A percentile compares a stretch with the other conserved stretches of the same genome.
phyloP scores from a whole-genome alignment of 1,284 basidiomycete species.

The Vanrija sp. region DNA sequence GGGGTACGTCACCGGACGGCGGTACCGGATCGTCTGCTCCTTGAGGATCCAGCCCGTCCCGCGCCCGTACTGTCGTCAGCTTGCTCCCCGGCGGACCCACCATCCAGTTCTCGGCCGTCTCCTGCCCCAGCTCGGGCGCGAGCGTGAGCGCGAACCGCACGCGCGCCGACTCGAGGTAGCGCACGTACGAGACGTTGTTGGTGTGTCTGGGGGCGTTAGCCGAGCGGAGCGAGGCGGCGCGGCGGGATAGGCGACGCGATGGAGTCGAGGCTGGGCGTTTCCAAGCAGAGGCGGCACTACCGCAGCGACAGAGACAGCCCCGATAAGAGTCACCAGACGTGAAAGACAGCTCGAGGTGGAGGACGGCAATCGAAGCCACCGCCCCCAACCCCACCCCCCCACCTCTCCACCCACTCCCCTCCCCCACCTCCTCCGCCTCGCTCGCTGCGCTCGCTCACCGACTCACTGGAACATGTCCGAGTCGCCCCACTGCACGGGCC shows the following conservation, averaged over 20 bases:
- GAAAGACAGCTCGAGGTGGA: no score
- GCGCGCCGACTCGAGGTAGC: slow-evolving; percentile 43
- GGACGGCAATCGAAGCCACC: no score
- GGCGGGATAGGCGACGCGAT: neutral
- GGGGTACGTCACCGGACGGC: slow-evolving; percentile 44
- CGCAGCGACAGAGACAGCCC: no score
- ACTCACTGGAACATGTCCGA: slow-evolving; percentile 41
- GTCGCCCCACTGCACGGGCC: slow-evolving; percentile 44
- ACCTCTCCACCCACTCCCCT: neutral
- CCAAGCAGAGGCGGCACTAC: no score
- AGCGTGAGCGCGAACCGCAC: slow-evolving; percentile 35
- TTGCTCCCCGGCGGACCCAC: neutral
- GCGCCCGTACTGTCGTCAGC: slow-evolving; percentile 27
- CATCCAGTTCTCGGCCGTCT: slow-evolving; percentile 10
- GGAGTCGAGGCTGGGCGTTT: no score
- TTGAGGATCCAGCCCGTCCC: slow-evolving; percentile 40
- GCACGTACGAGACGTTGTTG: slow-evolving; percentile 44
- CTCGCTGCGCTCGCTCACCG: no score
- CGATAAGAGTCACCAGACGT: no score
- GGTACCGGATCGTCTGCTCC: slow-evolving; percentile 21
- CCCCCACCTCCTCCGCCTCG: no score
- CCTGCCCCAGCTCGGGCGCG: slow-evolving; percentile 24
- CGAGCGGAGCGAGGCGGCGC: neutral
- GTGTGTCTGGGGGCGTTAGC: slow-evolving; percentile 33
- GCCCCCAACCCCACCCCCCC: no score